Evolutionary conservation across 768 basidiomycete genomes (phyloP).

Genomic region (Leucogyrophana mollusca): DNA sequence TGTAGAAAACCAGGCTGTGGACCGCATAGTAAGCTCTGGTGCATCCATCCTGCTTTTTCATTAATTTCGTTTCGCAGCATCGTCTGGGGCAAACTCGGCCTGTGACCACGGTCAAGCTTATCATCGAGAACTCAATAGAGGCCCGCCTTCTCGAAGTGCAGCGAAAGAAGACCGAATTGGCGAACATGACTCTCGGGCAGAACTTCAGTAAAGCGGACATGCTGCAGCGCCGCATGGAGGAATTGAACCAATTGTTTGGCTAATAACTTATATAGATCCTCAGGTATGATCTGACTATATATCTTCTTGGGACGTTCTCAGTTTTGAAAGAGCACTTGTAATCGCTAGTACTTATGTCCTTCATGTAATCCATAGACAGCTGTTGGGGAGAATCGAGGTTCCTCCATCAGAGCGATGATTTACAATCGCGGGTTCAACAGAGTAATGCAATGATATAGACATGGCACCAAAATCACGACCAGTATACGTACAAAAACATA

Average conservation of each 20-base stretch:
- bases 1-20: conserved; percentile 96
- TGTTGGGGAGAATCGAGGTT: not conserved
- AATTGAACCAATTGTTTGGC: conserved; percentile 75
- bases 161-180: conserved; percentile 89
- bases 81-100: conserved; percentile 93
- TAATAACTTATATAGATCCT: conserved; percentile 29
- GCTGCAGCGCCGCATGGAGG: conserved; percentile 83
- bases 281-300: conserved; percentile 11
- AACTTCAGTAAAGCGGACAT: conserved; percentile 87
- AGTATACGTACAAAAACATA: too few species aligned
- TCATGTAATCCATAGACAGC: conserved; percentile 30
- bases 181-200: conserved; percentile 90
- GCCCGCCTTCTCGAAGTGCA: conserved; percentile 90
- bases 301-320: conserved; percentile 10
- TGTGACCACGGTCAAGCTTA: conserved; percentile 88
- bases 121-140: conserved; percentile 95
- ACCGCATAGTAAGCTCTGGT: conserved; percentile 77
- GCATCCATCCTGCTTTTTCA: not conserved
- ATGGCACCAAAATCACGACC: too few species aligned
- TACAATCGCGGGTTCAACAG: too few species aligned
- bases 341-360: conserved; percentile 28
- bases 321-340: conserved; percentile 18
- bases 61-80: conserved; percentile 52
- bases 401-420: too few species aligned
- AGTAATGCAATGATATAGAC: too few species aligned